These are phyloP conservation scores for Trichopus zeylanicus DNA, from an alignment of 116 monocot species.

Conservation along the genomic window DNA sequence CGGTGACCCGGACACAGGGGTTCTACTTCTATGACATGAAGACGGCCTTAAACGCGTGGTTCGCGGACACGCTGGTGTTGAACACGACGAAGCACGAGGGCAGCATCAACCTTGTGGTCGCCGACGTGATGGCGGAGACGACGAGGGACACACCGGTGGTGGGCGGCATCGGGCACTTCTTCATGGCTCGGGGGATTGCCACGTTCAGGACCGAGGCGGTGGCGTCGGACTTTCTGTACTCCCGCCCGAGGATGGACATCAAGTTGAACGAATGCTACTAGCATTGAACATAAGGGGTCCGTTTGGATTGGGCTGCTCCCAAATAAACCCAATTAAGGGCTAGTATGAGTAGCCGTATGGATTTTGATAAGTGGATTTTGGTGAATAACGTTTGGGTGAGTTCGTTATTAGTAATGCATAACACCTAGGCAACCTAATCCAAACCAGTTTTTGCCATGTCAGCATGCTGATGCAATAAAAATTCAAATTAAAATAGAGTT, in stretches of 20 bases:
- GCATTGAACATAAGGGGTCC: too few relatives aligned
- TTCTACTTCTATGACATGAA: conserved; percentile 31
- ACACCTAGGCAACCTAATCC: too few relatives aligned
- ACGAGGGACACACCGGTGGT: conserved; percentile 18
- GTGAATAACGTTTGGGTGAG: too few relatives aligned
- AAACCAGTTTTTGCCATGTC: too few relatives aligned
- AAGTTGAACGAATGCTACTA: conserved; percentile 23
- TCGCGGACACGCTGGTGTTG: conserved; percentile 19
- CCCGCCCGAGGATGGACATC: conserved; percentile 16
- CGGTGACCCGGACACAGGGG: conserved; percentile 16
- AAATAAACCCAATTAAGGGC: too few relatives aligned
- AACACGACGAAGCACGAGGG: conserved; percentile 15
- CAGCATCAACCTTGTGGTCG: conserved; percentile 22
- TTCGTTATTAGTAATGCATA: too few relatives aligned
- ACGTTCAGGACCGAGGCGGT: conserved; percentile 11
- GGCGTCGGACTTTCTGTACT: background rate
- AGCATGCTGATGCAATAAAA: too few relatives aligned
- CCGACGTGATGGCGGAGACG: conserved; percentile 4
- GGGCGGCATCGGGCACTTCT: conserved; percentile 25
- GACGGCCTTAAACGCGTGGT: conserved; percentile 12
- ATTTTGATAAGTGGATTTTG: too few relatives aligned
- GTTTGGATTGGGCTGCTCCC: too few relatives aligned
- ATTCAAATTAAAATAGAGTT: too few relatives aligned
- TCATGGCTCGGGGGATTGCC: conserved; percentile 19
- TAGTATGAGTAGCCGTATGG: too few relatives aligned